Base-by-base conservation (phyloP, 1,139 yeast genomes). In the Saccharomyces hybrid region DNA sequence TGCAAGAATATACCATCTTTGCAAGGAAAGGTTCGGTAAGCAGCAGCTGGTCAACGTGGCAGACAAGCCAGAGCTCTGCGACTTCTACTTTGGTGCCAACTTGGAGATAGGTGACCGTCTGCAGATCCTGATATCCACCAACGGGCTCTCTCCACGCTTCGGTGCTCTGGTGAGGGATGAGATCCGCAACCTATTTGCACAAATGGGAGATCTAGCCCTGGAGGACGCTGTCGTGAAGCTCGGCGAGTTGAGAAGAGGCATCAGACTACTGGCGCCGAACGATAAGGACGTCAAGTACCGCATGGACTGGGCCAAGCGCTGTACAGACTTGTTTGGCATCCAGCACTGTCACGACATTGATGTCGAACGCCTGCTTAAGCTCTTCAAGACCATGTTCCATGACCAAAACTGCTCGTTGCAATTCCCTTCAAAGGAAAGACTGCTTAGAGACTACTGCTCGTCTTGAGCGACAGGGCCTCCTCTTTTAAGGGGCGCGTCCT, bases 51-150 rank as follows among this genome's bases (percentile, higher is more conserved):
- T 70, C 34, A 70, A 70, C 50, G 71, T 70, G 9, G 72, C 72
- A 5, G 73, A 70, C 52, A 63, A 65, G n/a, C 72, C 72, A 6
- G 61, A 63, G 3, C 52, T 66, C n/a, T 70, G 73, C 55, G 71
- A 68, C 52, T 64, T 68, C 34, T 68, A 67, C 52, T 70, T 70
- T 54, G 73, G 73, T 7, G 68, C 71, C 25, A 67, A 69, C 50
- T 52, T 64, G 9, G 59, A 50, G 16, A 31, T 52, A 5, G 57
- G 56, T 5, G 25, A 48, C 8, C 44, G 44, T 20, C 51, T 69
- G 53, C 70, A 68, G 50, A 51, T 69, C 23, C 54, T 69, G 59
- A 63, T 69, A 9, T 65, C 69, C 6, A 66, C 71, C 25, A 68
- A 69, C 50, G 72, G 73, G 1, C 57, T 61, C 30, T 63, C 69